Conservation (phyloP, 2,329 filamentous ascomycete species). For the Helotiales sp. region DNA sequence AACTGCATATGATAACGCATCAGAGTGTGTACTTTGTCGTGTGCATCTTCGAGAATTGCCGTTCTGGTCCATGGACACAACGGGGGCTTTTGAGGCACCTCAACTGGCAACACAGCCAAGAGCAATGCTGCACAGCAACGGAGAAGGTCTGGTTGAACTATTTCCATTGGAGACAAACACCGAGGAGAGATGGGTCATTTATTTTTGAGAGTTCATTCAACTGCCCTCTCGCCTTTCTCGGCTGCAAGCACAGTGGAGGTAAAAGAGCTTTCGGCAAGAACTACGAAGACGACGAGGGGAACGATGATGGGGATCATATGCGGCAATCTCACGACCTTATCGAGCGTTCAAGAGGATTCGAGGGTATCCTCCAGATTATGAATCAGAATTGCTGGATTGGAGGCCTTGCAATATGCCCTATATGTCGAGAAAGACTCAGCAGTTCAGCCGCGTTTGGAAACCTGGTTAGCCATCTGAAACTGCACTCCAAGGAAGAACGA, state of each 20-base stretch:
- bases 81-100: constrained; percentile 12
- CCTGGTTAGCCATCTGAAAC: neutral
- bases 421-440: neutral
- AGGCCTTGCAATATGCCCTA: neutral
- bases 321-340: constrained; percentile 14
- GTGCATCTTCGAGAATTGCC: constrained; percentile 18
- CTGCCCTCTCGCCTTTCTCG: constrained; percentile 23
- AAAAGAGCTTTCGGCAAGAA: neutral
- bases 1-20: constrained; percentile 24
- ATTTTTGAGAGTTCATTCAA: neutral
- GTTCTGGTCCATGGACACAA: constrained; percentile 12
- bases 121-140: neutral
- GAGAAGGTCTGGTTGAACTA: neutral
- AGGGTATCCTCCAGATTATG: neutral
- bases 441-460: too few species aligned
- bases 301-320: too few species aligned
- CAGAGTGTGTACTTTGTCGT: constrained; percentile 3
- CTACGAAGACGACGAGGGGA: too few species aligned
- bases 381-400: too few species aligned
- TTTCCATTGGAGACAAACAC: neutral
- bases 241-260: constrained; percentile 1
- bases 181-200: neutral
- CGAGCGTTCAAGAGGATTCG: constrained; percentile 15
- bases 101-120: neutral
- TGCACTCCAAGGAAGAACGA: constrained; percentile 4